These are phyloP conservation scores for Lepidium campestre DNA, from an alignment of 441 rosid species.

Conservation along the genomic window DNA sequence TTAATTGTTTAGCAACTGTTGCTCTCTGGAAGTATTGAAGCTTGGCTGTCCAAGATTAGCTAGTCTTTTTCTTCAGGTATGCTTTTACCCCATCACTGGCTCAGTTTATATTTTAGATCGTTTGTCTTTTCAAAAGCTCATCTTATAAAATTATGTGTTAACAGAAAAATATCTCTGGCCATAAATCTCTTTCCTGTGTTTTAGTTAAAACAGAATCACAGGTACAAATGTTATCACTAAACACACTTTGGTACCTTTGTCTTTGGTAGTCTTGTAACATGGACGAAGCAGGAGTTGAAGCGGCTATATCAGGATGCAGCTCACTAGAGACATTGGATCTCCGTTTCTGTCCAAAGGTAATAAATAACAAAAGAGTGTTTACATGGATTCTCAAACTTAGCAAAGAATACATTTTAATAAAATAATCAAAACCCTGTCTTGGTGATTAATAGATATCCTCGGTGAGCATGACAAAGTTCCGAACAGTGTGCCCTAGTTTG, in stretches of 20 bases:
- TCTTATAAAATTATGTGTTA: neutral
- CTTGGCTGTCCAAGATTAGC: conserved; percentile 79
- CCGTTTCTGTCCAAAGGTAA: conserved; percentile 88
- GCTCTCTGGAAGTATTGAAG: conserved; percentile 74
- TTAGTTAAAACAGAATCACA: neutral
- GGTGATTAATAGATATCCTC: conserved; percentile 48
- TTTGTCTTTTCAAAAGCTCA: neutral
- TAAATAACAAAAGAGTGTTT: neutral
- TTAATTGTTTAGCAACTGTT: conserved; percentile 62
- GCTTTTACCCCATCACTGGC: neutral
- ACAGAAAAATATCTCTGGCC: neutral
- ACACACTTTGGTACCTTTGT: conserved; percentile 3
- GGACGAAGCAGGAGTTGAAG: conserved; percentile 67
- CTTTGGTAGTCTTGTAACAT: conserved; percentile 65
- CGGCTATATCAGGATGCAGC: conserved; percentile 71
- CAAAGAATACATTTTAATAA: neutral
- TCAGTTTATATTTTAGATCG: neutral
- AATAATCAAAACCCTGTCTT: neutral
- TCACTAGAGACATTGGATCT: conserved; percentile 91
- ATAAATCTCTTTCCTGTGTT: neutral
- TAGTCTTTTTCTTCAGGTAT: conserved; percentile 93
- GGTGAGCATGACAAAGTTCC: conserved; percentile 66
- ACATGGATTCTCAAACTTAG: neutral
- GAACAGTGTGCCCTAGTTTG: conserved; percentile 70
- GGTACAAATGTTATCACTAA: neutral